Evolutionary conservation across 345 rosid species (phyloP).

Genomic region (Nephelium lappaceum): DNA sequence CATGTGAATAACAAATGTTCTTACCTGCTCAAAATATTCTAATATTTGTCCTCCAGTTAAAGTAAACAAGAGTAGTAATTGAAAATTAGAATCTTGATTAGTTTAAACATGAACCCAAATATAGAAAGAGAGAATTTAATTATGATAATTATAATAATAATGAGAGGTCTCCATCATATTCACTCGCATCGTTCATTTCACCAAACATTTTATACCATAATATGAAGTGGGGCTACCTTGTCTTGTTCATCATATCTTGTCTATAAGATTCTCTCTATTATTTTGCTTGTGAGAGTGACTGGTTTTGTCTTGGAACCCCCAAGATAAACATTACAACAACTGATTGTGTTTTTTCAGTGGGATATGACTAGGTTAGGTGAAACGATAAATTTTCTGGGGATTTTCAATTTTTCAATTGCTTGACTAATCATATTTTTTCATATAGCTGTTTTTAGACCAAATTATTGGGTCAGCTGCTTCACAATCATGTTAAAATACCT

Average conservation of each 20-base stretch:
- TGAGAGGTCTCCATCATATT: constrained; percentile 36
- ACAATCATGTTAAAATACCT: background rate
- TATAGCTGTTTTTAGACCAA: constrained; percentile 29
- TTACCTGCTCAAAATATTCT: constrained; percentile 26
- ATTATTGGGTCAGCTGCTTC: constrained; percentile 30
- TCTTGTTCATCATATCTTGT: constrained; percentile 40
- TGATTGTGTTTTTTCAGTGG: constrained; percentile 39
- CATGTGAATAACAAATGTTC: constrained; percentile 26
- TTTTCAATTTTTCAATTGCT: constrained; percentile 26
- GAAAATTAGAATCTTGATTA: constrained; percentile 20
- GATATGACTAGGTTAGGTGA: constrained; percentile 47
- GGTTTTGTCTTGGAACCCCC: constrained; percentile 41
- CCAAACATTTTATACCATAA: constrained; percentile 29
- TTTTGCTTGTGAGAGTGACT: constrained; percentile 49
- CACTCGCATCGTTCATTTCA: constrained; percentile 29
- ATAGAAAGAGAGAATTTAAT: constrained; percentile 21
- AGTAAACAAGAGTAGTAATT: background rate
- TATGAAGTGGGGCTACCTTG: constrained; percentile 31
- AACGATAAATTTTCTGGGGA: constrained; percentile 24
- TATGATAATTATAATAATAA: background rate
- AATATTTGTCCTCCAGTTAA: constrained; percentile 10
- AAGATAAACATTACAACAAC: constrained; percentile 16
- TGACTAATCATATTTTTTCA: constrained; percentile 26
- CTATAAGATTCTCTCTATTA: constrained; percentile 61
- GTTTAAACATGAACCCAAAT: constrained; percentile 2